These are phyloP conservation scores for Phytophthora europaea DNA, from an alignment of 352 stramenopile species.

Conservation along the genomic window DNA sequence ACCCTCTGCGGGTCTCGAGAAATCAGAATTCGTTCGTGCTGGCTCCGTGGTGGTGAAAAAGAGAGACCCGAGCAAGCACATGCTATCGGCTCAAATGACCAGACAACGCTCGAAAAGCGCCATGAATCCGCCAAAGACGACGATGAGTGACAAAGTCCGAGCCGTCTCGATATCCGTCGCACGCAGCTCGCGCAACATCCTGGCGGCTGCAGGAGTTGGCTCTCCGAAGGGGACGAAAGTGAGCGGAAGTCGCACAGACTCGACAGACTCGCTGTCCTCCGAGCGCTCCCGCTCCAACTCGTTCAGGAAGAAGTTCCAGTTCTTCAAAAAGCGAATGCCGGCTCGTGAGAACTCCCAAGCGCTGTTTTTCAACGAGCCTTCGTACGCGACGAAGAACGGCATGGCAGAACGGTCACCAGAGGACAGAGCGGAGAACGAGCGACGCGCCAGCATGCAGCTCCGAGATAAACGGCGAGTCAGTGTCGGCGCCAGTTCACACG, in stretches of 20 bases:
- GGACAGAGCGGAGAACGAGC: constrained; percentile 70
- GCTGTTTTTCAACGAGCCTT: constrained; percentile 62
- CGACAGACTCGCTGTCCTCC: constrained; percentile 6
- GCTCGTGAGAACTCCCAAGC: constrained; percentile 36
- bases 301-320: constrained; percentile 21
- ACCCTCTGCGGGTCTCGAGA: neutral
- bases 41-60: constrained; percentile 22
- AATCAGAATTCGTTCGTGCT: constrained; percentile 1
- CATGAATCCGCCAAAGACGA: constrained; percentile 22
- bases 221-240: constrained; percentile 5
- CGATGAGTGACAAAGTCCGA: constrained; percentile 12
- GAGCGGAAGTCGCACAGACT: constrained; percentile 23
- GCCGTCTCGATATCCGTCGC: constrained; percentile 27
- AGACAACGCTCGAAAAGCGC: constrained; percentile 37
- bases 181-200: constrained; percentile 23
- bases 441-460: constrained; percentile 62
- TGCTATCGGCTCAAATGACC: constrained; percentile 23
- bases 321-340: constrained; percentile 36
- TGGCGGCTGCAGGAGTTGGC: constrained; percentile 4
- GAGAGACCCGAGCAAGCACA: constrained; percentile 31
- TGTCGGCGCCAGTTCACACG: constrained; percentile 59
- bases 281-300: constrained; percentile 4
- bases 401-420: constrained; percentile 65
- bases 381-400: constrained; percentile 63
- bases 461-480: constrained; percentile 70